Evolutionary conservation across 148 eudicot genomes (phyloP).

Genomic region (Heliosperma pusillum): DNA sequence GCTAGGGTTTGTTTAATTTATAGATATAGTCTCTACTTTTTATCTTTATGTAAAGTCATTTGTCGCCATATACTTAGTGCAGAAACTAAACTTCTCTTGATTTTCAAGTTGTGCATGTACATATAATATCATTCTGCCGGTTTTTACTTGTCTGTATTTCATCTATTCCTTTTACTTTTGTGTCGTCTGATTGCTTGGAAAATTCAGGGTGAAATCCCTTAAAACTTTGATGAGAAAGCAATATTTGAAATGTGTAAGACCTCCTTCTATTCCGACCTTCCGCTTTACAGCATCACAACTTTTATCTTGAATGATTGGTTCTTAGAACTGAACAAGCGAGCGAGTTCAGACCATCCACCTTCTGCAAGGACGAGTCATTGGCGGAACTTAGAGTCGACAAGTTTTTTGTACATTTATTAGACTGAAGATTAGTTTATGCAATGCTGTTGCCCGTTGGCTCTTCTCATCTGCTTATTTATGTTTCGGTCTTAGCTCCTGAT

Average conservation of each 20-base stretch:
- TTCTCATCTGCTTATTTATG: background rate
- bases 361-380: background rate
- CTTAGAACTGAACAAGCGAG: background rate
- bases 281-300: background rate
- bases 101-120: conserved; percentile 16
- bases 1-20: conserved; percentile 4
- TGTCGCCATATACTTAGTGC: conserved; percentile 5
- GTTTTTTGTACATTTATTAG: background rate
- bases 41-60: background rate
- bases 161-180: background rate
- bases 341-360: background rate
- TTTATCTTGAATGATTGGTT: background rate
- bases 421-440: background rate
- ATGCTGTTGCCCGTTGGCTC: background rate
- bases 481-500: background rate
- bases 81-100: conserved; percentile 8
- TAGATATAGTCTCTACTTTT: conserved; percentile 7
- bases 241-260: background rate
- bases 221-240: background rate
- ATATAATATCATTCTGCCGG: background rate
- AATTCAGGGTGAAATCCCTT: background rate
- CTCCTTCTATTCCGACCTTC: background rate
- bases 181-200: background rate
- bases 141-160: background rate
- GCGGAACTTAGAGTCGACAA: conserved; percentile 5